These are phyloP conservation scores for Starmera quercuum DNA, from an alignment of 805 yeast genomes.

Conservation along the genomic window DNA sequence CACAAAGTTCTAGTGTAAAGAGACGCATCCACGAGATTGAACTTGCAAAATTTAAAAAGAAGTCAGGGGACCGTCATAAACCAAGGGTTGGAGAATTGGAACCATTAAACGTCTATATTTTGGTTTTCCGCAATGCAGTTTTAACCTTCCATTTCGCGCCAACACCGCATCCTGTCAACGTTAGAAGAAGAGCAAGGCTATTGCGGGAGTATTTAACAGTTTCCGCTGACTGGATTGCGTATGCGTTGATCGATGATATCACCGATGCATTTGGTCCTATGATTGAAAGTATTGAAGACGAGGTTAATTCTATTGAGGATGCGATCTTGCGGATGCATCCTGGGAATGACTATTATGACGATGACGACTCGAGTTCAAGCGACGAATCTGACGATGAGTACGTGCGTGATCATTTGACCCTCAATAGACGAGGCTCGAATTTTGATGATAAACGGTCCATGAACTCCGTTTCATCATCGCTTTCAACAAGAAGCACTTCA, in stretches of 20 bases:
- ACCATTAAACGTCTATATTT: slow-evolving; percentile 87
- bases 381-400: slow-evolving; percentile 24
- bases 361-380: slow-evolving; percentile 27
- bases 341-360: slow-evolving; percentile 27
- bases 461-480: slow-evolving; percentile 18
- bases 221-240: slow-evolving; percentile 94
- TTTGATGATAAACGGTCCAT: slow-evolving; percentile 15
- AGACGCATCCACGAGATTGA: slow-evolving; percentile 24
- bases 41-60: slow-evolving; percentile 30
- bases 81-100: slow-evolving; percentile 53
- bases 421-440: slow-evolving; percentile 1
- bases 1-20: slow-evolving; percentile 19
- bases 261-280: slow-evolving; percentile 97
- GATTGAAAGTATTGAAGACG: slow-evolving; percentile 90
- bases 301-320: slow-evolving; percentile 91
- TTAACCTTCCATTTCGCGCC: slow-evolving; percentile 91
- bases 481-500: slow-evolving; percentile 25
- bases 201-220: slow-evolving; percentile 84
- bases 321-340: slow-evolving; percentile 84
- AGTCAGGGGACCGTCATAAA: slow-evolving; percentile 36
- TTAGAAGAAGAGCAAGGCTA: slow-evolving; percentile 84
- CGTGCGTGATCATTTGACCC: not conserved
- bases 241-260: slow-evolving; percentile 92
- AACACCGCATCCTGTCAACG: slow-evolving; percentile 94
- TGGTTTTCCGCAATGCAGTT: slow-evolving; percentile 87